phyloP scores from a whole-genome alignment of 148 eudicot species.

The Selenicereus undatus region DNA sequence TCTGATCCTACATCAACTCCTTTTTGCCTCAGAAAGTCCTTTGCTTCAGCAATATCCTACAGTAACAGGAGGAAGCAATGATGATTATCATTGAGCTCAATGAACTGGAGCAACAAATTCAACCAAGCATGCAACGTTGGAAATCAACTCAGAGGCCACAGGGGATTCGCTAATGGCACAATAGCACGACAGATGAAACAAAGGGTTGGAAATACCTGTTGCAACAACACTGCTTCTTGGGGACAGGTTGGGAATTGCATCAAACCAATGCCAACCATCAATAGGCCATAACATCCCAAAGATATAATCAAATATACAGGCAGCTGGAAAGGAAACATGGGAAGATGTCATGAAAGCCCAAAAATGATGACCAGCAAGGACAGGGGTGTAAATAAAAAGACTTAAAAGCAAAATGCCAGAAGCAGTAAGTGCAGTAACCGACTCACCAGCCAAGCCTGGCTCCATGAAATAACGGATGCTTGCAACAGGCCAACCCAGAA shows the following conservation, averaged over 20 bases:
- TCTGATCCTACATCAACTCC: conserved; percentile 71
- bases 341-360: background rate
- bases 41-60: conserved; percentile 76
- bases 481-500: conserved; percentile 72
- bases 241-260: conserved; percentile 94
- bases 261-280: conserved; percentile 80
- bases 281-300: conserved; percentile 77
- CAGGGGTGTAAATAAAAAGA: background rate
- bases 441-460: conserved; percentile 86
- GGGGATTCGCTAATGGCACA: background rate
- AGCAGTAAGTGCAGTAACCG: background rate
- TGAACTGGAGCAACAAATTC: background rate
- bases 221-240: conserved; percentile 69
- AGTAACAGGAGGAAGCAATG: conserved; percentile 4
- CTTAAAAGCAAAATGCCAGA: background rate
- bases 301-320: conserved; percentile 74
- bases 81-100: background rate
- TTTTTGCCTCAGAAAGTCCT: conserved; percentile 51
- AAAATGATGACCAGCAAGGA: background rate
- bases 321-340: conserved; percentile 43
- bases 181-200: background rate
- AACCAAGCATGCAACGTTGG: background rate
- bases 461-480: conserved; percentile 48
- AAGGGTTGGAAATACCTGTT: conserved; percentile 45
- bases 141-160: background rate